Conservation (phyloP, 2,329 filamentous ascomycete genomes). For the Sporothrix sp. region DNA sequence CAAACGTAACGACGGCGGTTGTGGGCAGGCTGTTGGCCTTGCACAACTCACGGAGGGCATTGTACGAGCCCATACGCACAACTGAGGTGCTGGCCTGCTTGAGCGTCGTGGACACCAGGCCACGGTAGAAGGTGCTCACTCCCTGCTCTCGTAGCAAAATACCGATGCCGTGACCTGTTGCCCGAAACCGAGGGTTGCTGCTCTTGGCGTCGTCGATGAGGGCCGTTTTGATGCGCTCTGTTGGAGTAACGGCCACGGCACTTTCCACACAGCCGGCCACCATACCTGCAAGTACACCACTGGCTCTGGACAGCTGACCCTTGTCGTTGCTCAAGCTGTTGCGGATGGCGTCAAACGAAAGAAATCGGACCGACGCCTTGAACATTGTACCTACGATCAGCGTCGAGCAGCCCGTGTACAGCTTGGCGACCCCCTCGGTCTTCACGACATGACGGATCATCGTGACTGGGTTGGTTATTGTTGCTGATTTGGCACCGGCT, state of each 20-base stretch:
- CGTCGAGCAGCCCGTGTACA: conserved; percentile 55
- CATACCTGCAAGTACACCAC: conserved; percentile 56
- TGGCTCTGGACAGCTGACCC: conserved; percentile 43
- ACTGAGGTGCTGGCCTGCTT: conserved; percentile 40
- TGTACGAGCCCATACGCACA: conserved; percentile 40
- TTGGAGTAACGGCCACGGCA: conserved; percentile 56
- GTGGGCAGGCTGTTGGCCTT: conserved; percentile 17
- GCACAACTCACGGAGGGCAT: conserved; percentile 31
- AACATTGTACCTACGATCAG: conserved; percentile 50
- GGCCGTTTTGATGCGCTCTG: conserved; percentile 59
- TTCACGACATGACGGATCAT: conserved; percentile 45
- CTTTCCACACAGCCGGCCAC: conserved; percentile 51
- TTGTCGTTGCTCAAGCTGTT: conserved; percentile 45
- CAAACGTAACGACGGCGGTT: conserved; percentile 40
- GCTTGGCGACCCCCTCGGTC: conserved; percentile 45
- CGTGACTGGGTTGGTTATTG: conserved; percentile 43
- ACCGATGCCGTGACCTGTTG: conserved; percentile 25
- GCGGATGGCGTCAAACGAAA: conserved; percentile 57
- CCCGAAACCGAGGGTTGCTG: conserved; percentile 21
- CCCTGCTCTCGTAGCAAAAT: conserved; percentile 31
- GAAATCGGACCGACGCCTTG: conserved; percentile 57
- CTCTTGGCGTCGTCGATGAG: conserved; percentile 33
- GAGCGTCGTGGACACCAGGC: conserved; percentile 34
- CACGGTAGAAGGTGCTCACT: conserved; percentile 33
- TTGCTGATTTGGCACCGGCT: conserved; percentile 13